Evolutionary conservation across 2,329 filamentous ascomycete genomes (phyloP), one percentile per base, ranked within the genome.

Genomic region (Thelonectria blattea): DNA sequence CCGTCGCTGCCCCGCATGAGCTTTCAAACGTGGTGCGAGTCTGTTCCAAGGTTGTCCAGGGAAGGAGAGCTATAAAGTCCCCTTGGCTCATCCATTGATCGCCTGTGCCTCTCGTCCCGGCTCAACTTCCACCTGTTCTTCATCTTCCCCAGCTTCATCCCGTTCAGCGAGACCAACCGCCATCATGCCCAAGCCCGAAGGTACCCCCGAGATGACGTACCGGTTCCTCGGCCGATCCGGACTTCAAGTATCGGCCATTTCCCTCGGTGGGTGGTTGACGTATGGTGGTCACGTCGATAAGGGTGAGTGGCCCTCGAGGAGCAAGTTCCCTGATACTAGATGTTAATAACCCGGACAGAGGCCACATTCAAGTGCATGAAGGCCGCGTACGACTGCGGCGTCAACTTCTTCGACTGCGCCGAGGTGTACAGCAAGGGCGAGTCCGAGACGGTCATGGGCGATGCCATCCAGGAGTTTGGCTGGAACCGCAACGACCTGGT

Each of bases 241-340:
- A 55, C 82, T 93, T 17, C 87, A 92, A 73, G 89, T 93, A 34
- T 92, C 89, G 27, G 83, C 87, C 47, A 89, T 93, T 63, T 88
- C 88, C 2, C 80, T 93, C 3, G 90, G 87, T 60, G 85, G 87
- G 66, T 89, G 88, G 88, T 80, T 93, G 53, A 92, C 90, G 1
- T 92, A 91, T 66, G 90, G 90, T 55, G 89, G 89, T 17, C 88
- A 91, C 67, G 87, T 91, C 30, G 86, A 88, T 56, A 84, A 87
- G 71, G n/a, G n/a, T n/a, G n/a, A n/a, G n/a, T n/a, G n/a, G n/a
- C n/a, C n/a, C n/a, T n/a, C n/a, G n/a, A n/a, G n/a, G n/a, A n/a
- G n/a, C n/a, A n/a, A n/a, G n/a, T n/a, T n/a, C n/a, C n/a, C n/a
- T n/a, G n/a, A n/a, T n/a, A n/a, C n/a, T n/a, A n/a, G n/a, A n/a